Percentiles rank a stretch among this genome's conserved stretches.
These are phyloP conservation scores for Xylariaceae sp. DNA, from an alignment of 2,329 filamentous ascomycete species.

Conservation along the genomic window DNA sequence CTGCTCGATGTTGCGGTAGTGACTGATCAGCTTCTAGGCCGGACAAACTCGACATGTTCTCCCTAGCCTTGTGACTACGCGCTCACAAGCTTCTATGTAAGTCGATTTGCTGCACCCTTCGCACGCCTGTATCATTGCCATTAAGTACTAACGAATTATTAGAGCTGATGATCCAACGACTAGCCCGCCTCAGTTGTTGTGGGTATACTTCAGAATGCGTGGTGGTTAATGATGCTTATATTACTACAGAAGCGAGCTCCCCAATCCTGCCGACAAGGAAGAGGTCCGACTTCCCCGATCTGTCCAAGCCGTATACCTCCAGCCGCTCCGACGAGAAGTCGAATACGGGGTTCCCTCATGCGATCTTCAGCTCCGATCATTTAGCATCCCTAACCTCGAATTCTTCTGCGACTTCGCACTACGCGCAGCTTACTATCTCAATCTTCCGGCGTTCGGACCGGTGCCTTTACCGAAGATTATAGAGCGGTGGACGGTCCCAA, in stretches of 20 bases:
- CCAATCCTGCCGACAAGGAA: slow-evolving; percentile 32
- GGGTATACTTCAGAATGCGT: slow-evolving; percentile 17
- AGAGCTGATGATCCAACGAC: slow-evolving; percentile 23
- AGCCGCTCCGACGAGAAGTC: slow-evolving; percentile 77
- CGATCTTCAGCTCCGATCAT: slow-evolving; percentile 92
- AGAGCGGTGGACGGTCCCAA: slow-evolving; percentile 93
- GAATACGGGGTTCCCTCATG: slow-evolving; percentile 82
- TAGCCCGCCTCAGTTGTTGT: slow-evolving; percentile 31
- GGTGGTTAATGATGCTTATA: slow-evolving; percentile 24
- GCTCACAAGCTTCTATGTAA: slow-evolving; percentile 38
- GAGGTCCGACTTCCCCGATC: slow-evolving; percentile 70
- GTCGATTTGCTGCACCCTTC: slow-evolving; percentile 1
- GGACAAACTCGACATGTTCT: slow-evolving; percentile 36
- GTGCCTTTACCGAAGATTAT: slow-evolving; percentile 83
- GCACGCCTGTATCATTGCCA: background rate
- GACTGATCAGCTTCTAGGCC: slow-evolving; percentile 34
- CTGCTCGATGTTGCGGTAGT: background rate
- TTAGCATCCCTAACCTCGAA: slow-evolving; percentile 85
- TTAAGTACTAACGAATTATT: slow-evolving; percentile 16
- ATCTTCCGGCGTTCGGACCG: slow-evolving; percentile 83
- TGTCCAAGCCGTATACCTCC: slow-evolving; percentile 85
- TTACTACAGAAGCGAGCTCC: slow-evolving; percentile 35
- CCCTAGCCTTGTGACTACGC: slow-evolving; percentile 28
- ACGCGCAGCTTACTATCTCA: slow-evolving; percentile 91
- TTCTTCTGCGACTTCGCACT: slow-evolving; percentile 95